Conservation (phyloP, 768 basidiomycete genomes). For the Tricholoma sp. region DNA sequence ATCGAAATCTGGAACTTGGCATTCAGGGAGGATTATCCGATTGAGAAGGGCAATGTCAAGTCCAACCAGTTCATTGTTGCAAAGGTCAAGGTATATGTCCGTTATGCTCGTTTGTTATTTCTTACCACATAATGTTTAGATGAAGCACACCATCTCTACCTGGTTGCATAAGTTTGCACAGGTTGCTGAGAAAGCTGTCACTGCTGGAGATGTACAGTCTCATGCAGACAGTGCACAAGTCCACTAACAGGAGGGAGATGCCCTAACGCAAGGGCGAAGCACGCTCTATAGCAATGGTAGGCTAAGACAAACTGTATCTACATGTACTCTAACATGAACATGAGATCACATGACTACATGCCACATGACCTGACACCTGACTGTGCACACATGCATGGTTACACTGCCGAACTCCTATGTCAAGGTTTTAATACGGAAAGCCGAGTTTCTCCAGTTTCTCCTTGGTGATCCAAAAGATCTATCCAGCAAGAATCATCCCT, state of each 20-base stretch:
- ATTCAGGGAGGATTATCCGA: background rate
- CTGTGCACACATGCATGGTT: too few species aligned
- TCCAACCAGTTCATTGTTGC: background rate
- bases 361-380: too few species aligned
- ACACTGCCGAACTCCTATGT: background rate
- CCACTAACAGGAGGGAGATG: too few species aligned
- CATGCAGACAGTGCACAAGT: too few species aligned
- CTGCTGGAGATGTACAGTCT: too few species aligned
- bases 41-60: background rate
- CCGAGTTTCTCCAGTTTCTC: background rate
- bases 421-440: background rate
- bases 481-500: background rate
- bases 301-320: too few species aligned
- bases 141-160: background rate
- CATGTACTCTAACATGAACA: too few species aligned
- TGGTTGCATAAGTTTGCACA: constrained; percentile 1
- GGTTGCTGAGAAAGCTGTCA: background rate
- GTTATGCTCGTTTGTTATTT: background rate
- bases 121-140: background rate
- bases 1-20: background rate
- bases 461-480: background rate
- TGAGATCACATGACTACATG: too few species aligned
- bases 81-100: background rate
- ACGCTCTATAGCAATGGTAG: too few species aligned
- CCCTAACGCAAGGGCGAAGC: too few species aligned